Base-by-base conservation (phyloP, 768 basidiomycete species). In the Dacryopinax primogenitus region DNA sequence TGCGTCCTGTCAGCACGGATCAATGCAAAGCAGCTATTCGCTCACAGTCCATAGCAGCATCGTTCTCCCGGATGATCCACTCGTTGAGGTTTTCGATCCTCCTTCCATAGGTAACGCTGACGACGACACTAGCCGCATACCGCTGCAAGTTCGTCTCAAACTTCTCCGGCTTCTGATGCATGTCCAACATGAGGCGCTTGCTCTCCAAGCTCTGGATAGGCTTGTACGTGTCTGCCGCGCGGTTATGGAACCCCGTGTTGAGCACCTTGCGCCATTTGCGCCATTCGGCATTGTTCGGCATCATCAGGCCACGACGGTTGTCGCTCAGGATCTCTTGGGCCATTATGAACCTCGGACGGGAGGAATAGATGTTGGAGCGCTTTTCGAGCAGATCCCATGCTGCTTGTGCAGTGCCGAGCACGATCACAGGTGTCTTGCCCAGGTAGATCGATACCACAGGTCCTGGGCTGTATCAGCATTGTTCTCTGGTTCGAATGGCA, bases 191-290 rank as follows among this genome's bases (percentile, higher is more conserved):
- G 15, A 78, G 71, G 9, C 81, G 69, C 47, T 78, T 78, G 1
- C 79, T 80, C 69, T 82, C 81, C 2, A 81, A 70, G 18, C 77
- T 78, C 65, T 82, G 81, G 18, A 82, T 77, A 0, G 77, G 77
- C 33, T 74, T 74, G 67, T 81, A 82, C 9, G 72, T 77, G 33
- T 78, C 77, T 7, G 79, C 73, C 11, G 51, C 51, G 13, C 51
- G 51, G 26, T 58, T 58, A 30, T 58, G 51, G 51, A 58, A 58
- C 7, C 51, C 51, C 13, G 51, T 58, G 51, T 58, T 58, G 51
- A 58, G 51, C 26, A 58, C 51, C 51, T 58, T 79, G 21, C 80
- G 76, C 78, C 78, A 80, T 71, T 74, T 77, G 21, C 78, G 74
- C 81, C 80, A 82, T n/a, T 69, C 66, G 3, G 79, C 77, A 34